phyloP scores from a whole-genome alignment of 148 eudicot genomes.

The Chenopodium berlandieri region DNA sequence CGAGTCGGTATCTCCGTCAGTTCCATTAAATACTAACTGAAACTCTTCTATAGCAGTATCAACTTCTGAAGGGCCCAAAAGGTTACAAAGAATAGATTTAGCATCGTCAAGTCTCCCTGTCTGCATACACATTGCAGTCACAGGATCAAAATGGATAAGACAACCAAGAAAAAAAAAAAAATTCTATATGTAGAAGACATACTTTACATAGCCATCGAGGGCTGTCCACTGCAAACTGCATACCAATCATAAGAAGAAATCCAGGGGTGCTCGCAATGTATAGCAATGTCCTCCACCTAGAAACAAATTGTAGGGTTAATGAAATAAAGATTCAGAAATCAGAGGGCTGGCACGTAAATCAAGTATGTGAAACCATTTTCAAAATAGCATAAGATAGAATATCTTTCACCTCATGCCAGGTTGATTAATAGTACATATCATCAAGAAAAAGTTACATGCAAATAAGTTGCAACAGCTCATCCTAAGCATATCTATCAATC shows the following conservation, averaged over 20 bases:
- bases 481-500: neutral
- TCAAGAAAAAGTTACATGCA: neutral
- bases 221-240: conserved; percentile 83
- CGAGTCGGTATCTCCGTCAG: conserved; percentile 45
- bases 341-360: neutral
- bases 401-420: neutral
- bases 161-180: neutral
- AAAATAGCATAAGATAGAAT: neutral
- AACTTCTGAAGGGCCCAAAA: conserved; percentile 74
- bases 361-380: neutral
- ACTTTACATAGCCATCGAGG: conserved; percentile 89
- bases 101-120: conserved; percentile 67
- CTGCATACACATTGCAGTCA: conserved; percentile 28
- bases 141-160: neutral
- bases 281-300: conserved; percentile 82
- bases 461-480: neutral
- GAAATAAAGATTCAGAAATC: neutral
- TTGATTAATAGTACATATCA: neutral
- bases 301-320: conserved; percentile 1
- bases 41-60: conserved; percentile 68
- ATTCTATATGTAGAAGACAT: conserved; percentile 19
- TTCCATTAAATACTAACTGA: conserved; percentile 46
- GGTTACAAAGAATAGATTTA: conserved; percentile 41
- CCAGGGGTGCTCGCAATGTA: conserved; percentile 75
- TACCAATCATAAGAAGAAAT: conserved; percentile 54